Conservation (phyloP, 2,329 filamentous ascomycete genomes). For the Ustulina deusta region DNA sequence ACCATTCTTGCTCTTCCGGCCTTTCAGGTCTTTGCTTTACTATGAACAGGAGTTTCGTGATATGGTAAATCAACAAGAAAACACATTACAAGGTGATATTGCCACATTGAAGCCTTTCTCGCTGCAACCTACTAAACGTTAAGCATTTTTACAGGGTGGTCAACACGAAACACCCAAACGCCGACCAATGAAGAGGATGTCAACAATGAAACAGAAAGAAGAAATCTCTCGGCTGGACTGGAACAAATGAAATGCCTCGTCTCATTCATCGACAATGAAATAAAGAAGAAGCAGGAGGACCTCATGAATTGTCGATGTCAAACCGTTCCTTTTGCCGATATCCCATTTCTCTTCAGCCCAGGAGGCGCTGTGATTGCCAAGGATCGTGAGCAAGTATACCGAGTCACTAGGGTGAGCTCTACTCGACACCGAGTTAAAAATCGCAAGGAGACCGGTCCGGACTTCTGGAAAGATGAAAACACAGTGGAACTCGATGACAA, state of each 20-base stretch:
- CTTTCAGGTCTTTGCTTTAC: slow-evolving; percentile 22
- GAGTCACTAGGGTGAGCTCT: slow-evolving; percentile 6
- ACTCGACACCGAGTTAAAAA: slow-evolving; percentile 18
- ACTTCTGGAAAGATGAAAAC: slow-evolving; percentile 14
- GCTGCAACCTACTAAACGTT: background rate
- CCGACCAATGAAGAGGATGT: background rate
- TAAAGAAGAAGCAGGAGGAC: slow-evolving; percentile 7
- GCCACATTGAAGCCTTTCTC: background rate
- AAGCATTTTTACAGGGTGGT: background rate
- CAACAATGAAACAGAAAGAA: slow-evolving; percentile 7
- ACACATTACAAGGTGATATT: background rate
- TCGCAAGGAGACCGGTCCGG: background rate
- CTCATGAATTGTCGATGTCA: background rate
- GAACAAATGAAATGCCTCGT: slow-evolving; percentile 14
- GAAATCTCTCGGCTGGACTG: background rate
- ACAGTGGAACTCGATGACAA: slow-evolving; percentile 16
- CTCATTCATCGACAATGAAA: slow-evolving; percentile 13
- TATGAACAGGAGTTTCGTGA: slow-evolving; percentile 20
- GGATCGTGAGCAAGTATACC: slow-evolving; percentile 17
- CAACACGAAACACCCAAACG: background rate
- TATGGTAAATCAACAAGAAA: background rate
- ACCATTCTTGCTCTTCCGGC: slow-evolving; percentile 23
- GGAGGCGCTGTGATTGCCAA: background rate
- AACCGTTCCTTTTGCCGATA: slow-evolving; percentile 20
- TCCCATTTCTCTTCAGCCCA: slow-evolving; percentile 19